Base-by-base conservation (phyloP, 78 protist genomes). In the Tieghemostelium lacteum region DNA sequence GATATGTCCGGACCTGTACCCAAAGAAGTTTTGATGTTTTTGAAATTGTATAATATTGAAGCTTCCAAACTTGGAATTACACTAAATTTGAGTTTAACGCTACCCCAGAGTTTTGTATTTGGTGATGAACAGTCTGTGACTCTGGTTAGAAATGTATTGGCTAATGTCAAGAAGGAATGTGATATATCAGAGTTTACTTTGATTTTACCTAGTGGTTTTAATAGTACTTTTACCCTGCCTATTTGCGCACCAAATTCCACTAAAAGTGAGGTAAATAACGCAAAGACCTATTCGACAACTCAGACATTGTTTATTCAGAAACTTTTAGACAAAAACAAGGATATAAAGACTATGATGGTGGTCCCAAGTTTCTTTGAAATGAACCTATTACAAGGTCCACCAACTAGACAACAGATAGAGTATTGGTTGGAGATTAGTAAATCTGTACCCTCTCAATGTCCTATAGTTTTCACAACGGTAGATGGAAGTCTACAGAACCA, bases 331-430 rank as follows among this genome's bases (percentile, higher is more conserved):
- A 76, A 66, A 52, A 40, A 63, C 3, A 24, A 20, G 8, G 50
- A 69, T n/a, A 36, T 67, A 1, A 14, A 3, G 36, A n/a, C 34
- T 24, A 33, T 83, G 29, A 67, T 83, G 0, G 33, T 83, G 22
- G 66, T 71, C 31, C 91, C 91, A 31, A 58, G 73, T 7, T 55
- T 69, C 57, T 83, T 83, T 58, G 80, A 83, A 45, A 57, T 83
- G 19, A 63, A 69, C 33, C 20, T 78, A 36, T 29, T 26, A 2
- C 33, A 28, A 20, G 54, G 78, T 2, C 78, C 89, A 29, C 77
- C 77, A 29, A 54, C 91, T 12, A 31, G 91, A 49, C 91, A 83
- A 70, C 91, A 83, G 31, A 83, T 83, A 5, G 91, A 83, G 50
- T 83, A 83, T 60, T 83, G 91, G 91, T 14, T 73, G 26, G 91